phyloP scores from a whole-genome alignment of 108 stramenopile genomes.

The Parietichytrium sp. region DNA sequence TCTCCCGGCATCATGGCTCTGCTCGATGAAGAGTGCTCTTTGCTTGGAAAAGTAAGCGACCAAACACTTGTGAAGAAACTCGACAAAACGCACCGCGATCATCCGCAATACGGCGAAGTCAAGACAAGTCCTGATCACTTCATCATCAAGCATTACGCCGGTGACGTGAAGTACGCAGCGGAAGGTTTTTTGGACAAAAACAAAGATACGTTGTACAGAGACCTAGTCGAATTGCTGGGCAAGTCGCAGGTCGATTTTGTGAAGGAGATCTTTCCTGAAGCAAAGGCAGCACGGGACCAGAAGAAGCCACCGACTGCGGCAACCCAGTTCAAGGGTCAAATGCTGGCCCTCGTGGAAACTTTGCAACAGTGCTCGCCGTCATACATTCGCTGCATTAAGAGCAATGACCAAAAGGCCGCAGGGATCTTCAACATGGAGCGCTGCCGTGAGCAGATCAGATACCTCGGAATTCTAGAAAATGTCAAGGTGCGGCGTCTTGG shows the following conservation, averaged over 20 bases:
- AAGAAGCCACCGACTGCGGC: constrained; percentile 46
- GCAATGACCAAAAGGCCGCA: constrained; percentile 39
- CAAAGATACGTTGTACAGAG: constrained; percentile 35
- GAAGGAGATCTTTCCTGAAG: neutral
- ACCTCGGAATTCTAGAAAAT: constrained; percentile 51
- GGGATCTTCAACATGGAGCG: constrained; percentile 34
- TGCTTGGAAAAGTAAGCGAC: constrained; percentile 39
- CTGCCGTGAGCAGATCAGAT: constrained; percentile 43
- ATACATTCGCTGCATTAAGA: constrained; percentile 51
- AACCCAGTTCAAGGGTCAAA: constrained; percentile 57
- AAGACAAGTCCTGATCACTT: constrained; percentile 45
- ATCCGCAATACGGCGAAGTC: constrained; percentile 33
- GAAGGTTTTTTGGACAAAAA: constrained; percentile 48
- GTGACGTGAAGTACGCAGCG: constrained; percentile 44
- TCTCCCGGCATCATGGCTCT: constrained; percentile 49
- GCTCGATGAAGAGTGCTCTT: constrained; percentile 54
- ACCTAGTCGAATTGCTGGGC: constrained; percentile 37
- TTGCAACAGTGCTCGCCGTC: constrained; percentile 27
- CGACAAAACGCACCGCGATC: neutral
- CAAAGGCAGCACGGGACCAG: constrained; percentile 1
- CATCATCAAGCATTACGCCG: constrained; percentile 50
- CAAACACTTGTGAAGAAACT: neutral
- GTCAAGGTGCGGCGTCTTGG: constrained; percentile 46
- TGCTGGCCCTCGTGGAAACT: constrained; percentile 37
- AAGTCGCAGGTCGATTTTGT: neutral